A percentile compares a stretch with the other conserved stretches of the same genome.
Evolutionary conservation across 1,284 basidiomycete genomes (phyloP).

Genomic region (Sanguinoderma infundibulare): DNA sequence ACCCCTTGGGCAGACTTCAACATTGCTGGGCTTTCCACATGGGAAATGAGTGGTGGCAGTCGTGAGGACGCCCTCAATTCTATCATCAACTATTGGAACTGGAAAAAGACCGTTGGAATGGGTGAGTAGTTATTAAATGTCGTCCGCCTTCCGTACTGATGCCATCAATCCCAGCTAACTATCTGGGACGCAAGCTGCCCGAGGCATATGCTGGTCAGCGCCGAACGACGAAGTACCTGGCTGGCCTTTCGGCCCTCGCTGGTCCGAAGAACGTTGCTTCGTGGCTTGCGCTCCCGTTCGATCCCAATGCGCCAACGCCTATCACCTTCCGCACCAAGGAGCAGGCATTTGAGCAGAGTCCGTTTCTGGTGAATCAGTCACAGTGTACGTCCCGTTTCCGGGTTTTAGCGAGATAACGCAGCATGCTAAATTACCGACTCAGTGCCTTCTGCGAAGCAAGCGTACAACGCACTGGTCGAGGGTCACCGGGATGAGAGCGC

Average conservation of each 20-base stretch:
- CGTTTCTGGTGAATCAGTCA: not conserved
- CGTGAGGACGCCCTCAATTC: not conserved
- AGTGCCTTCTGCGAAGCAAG: not conserved
- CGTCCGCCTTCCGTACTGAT: not conserved
- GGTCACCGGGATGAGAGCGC: not conserved
- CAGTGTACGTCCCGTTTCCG: not conserved
- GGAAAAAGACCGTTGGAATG: not conserved
- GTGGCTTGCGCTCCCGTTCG: not conserved
- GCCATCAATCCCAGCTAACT: not conserved
- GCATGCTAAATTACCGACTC: too few relatives aligned
- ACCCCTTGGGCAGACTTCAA: constrained; percentile 5
- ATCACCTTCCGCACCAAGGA: constrained; percentile 3
- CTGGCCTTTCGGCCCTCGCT: not conserved
- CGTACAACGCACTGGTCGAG: not conserved
- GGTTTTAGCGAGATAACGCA: too few relatives aligned
- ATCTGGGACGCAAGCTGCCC: not conserved
- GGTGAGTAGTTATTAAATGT: not conserved
- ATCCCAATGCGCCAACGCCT: constrained; percentile 1
- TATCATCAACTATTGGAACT: constrained; percentile 4
- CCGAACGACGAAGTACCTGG: not conserved
- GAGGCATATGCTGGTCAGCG: not conserved
- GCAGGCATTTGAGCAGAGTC: not conserved
- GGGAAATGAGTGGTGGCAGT: constrained; percentile 4
- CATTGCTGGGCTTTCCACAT: not conserved
- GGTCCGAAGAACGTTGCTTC: not conserved